These are phyloP conservation scores for Saccharomycopsis selenospora DNA, from an alignment of 805 yeast genomes.

Conservation along the genomic window DNA sequence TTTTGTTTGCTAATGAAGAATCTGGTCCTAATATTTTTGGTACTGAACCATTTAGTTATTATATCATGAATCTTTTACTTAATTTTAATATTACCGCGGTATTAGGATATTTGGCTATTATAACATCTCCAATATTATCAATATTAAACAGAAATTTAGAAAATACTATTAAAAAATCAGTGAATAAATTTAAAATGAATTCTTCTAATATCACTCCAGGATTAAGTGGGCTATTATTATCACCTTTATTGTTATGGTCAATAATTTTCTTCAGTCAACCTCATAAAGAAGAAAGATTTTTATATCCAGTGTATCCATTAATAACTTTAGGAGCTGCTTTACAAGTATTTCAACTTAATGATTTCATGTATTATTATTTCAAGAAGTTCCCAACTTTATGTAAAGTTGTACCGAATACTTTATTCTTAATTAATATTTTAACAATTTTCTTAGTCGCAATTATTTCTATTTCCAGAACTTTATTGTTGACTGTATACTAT, in stretches of 20 bases:
- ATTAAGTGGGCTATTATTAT: slow-evolving; percentile 25
- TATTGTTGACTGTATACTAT: slow-evolving; percentile 59
- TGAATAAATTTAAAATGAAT: neutral
- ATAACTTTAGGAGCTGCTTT: slow-evolving; percentile 55
- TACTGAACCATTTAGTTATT: slow-evolving; percentile 69
- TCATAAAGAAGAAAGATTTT: slow-evolving; percentile 88
- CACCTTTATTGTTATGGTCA: slow-evolving; percentile 62
- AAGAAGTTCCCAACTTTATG: slow-evolving; percentile 17
- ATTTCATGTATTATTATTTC: slow-evolving; percentile 1
- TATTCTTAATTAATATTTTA: slow-evolving; percentile 3
- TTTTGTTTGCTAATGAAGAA: slow-evolving; percentile 50
- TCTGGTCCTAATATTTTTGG: slow-evolving; percentile 92
- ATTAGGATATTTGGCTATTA: slow-evolving; percentile 35
- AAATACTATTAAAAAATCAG: slow-evolving; percentile 12
- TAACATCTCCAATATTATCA: slow-evolving; percentile 29
- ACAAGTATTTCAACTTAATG: slow-evolving; percentile 19
- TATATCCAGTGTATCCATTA: slow-evolving; percentile 77
- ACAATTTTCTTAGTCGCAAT: slow-evolving; percentile 13
- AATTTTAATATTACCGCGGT: slow-evolving; percentile 60
- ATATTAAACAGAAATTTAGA: slow-evolving; percentile 19
- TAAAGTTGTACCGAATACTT: neutral
- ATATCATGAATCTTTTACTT: slow-evolving; percentile 56
- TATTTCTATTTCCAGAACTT: slow-evolving; percentile 43
- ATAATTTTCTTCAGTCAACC: slow-evolving; percentile 65
- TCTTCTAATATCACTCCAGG: neutral